Conservation (phyloP, 495 filamentous ascomycete genomes). For the Chaetomium fimeti region DNA sequence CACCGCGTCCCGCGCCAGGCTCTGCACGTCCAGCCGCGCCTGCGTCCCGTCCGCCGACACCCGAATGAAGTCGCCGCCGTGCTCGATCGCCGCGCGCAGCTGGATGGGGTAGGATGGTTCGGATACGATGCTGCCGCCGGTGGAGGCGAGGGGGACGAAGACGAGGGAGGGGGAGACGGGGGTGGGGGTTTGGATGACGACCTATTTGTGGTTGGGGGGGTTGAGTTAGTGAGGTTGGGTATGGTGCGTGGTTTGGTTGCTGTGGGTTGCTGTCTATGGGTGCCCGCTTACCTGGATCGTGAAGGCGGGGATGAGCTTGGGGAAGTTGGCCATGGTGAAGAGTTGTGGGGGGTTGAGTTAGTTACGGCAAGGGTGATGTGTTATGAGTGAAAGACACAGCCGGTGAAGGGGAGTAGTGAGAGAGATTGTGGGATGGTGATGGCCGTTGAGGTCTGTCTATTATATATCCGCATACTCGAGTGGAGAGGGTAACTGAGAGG, state of each 20-base stretch:
- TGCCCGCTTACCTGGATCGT: slow-evolving; percentile 39
- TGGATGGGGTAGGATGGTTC: slow-evolving; percentile 37
- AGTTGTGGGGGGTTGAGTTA: not conserved
- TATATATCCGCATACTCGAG: too few species aligned
- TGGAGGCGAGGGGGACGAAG: slow-evolving; percentile 21
- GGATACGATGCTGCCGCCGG: slow-evolving; percentile 34
- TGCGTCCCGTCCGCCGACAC: slow-evolving; percentile 48
- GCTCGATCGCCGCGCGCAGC: slow-evolving; percentile 39
- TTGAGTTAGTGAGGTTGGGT: not conserved
- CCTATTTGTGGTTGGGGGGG: slow-evolving; percentile 24
- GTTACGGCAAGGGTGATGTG: not conserved
- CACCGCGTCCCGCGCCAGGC: slow-evolving; percentile 43
- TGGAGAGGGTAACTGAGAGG: too few species aligned
- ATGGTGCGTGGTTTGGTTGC: not conserved
- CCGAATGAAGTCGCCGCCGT: slow-evolving; percentile 43
- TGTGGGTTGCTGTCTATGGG: not conserved
- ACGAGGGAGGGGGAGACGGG: slow-evolving; percentile 30
- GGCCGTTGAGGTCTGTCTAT: too few species aligned
- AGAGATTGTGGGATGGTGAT: too few species aligned
- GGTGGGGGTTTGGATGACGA: slow-evolving; percentile 35
- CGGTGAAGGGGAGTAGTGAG: not conserved
- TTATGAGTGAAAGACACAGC: not conserved
- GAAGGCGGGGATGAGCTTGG: slow-evolving; percentile 50
- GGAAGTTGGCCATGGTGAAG: slow-evolving; percentile 35
- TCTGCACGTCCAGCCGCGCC: slow-evolving; percentile 53